Evolutionary conservation across 2,329 filamentous ascomycete genomes (phyloP).

Genomic region (Thielaviopsis punctulata): DNA sequence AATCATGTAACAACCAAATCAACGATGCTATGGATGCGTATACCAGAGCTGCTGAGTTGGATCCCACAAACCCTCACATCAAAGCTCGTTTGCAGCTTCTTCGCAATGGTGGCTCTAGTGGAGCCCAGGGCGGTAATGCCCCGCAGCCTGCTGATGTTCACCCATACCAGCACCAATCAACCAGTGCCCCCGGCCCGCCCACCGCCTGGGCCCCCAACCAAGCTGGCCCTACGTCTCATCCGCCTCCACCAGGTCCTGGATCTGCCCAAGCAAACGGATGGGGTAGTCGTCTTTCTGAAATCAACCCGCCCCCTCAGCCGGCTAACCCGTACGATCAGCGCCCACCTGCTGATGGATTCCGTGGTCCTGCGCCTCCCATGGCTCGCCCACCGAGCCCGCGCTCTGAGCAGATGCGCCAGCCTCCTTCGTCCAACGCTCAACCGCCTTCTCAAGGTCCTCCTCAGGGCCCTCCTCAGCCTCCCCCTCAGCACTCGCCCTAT

Average conservation of each 20-base stretch:
- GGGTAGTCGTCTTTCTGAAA: constrained; percentile 55
- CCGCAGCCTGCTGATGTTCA: constrained; percentile 94
- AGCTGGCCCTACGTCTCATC: constrained; percentile 36
- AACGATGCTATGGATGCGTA: constrained; percentile 92
- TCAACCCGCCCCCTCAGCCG: constrained; percentile 58
- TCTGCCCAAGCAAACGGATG: constrained; percentile 34
- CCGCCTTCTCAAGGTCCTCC: constrained; percentile 8
- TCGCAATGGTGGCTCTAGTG: constrained; percentile 60
- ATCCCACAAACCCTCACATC: constrained; percentile 86
- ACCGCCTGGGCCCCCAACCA: constrained; percentile 79
- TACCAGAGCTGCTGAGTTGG: constrained; percentile 81
- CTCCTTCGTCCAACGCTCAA: constrained; percentile 28
- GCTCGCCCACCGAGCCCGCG: constrained; percentile 61
- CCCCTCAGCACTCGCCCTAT: constrained; percentile 43
- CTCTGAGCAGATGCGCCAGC: constrained; percentile 45
- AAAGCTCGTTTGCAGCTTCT: constrained; percentile 84
- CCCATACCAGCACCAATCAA: constrained; percentile 78
- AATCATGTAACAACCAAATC: constrained; percentile 98
- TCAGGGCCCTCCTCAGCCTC: constrained; percentile 24
- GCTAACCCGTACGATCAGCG: constrained; percentile 68
- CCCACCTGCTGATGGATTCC: constrained; percentile 40
- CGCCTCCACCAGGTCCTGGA: constrained; percentile 27
- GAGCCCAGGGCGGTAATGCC: constrained; percentile 46
- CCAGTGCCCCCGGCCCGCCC: constrained; percentile 63
- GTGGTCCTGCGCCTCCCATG: constrained; percentile 48